A percentile compares a stretch with the other conserved stretches of the same genome.
phyloP scores from a whole-genome alignment of 208 protist species.

The Sergeia podlipaevii region DNA sequence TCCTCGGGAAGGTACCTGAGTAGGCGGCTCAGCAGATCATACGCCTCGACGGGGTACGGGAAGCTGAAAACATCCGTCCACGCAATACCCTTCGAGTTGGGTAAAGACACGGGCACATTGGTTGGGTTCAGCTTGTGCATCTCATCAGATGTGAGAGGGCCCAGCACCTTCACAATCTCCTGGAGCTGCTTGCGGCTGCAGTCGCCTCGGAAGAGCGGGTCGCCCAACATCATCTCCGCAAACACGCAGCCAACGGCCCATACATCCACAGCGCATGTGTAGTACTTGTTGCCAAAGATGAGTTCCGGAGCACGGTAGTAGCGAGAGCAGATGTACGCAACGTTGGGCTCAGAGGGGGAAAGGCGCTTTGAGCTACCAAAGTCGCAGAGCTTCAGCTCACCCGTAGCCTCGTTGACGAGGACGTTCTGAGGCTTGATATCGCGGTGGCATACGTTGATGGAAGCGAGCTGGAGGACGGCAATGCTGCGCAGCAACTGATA shows the following conservation, averaged over 20 bases:
- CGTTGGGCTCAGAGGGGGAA: constrained; percentile 96
- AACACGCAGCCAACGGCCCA: constrained; percentile 99
- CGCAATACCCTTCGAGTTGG: constrained; percentile 38
- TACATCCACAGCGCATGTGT: constrained; percentile 99
- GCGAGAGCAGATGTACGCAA: constrained; percentile 98
- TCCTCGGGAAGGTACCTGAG: constrained; percentile 93
- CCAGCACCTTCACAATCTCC: constrained; percentile 96
- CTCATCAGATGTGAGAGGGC: constrained; percentile 86
- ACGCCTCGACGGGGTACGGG: constrained; percentile 56
- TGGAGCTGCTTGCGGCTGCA: constrained; percentile 98
- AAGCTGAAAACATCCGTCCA: constrained; percentile 68
- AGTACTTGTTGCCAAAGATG: constrained; percentile 98
- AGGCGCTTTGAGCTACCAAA: constrained; percentile 99
- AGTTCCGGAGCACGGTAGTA: constrained; percentile 99
- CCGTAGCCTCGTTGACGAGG: constrained; percentile 97
- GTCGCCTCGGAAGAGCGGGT: constrained; percentile 99
- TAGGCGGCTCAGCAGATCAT: constrained; percentile 93
- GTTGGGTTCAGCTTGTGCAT: constrained; percentile 63
- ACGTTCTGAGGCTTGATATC: constrained; percentile 99
- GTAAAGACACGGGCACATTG: constrained; percentile 41
- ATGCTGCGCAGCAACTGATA: constrained; percentile 89
- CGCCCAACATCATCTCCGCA: constrained; percentile 99
- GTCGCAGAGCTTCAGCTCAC: constrained; percentile 96
- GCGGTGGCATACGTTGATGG: constrained; percentile 93
- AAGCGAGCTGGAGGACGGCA: constrained; percentile 95